Evolutionary conservation across 306 rosid genomes (phyloP).

Genomic region (Chamaecrista fasciculata): DNA sequence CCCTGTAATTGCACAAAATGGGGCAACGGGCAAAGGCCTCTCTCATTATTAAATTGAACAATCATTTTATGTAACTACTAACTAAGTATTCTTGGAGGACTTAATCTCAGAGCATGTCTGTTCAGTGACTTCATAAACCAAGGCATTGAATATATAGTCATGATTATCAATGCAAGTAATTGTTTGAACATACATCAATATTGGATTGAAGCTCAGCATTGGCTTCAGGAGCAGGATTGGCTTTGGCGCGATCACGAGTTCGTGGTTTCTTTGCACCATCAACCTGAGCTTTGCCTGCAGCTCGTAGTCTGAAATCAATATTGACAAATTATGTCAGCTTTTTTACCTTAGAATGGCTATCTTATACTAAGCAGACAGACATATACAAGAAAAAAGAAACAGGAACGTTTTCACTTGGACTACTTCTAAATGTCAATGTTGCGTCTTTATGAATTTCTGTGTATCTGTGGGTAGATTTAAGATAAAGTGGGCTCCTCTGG

Average conservation of each 20-base stretch:
- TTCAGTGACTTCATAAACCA: conserved; percentile 13
- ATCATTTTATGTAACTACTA: not conserved
- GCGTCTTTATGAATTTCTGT: not conserved
- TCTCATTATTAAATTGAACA: not conserved
- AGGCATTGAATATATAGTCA: not conserved
- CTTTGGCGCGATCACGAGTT: conserved; percentile 60
- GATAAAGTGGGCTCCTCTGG: not conserved
- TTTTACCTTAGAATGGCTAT: conserved; percentile 8
- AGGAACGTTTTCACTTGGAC: not conserved
- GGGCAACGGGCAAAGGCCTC: not conserved
- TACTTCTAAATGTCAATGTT: not conserved
- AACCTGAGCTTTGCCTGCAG: conserved; percentile 66
- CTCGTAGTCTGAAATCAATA: conserved; percentile 59
- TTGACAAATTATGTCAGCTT: conserved; percentile 18
- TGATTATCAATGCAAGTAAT: conserved; percentile 17
- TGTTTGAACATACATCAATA: conserved; percentile 64
- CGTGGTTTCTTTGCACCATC: conserved; percentile 73
- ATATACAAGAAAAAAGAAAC: not conserved
- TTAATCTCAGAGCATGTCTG: conserved; percentile 17
- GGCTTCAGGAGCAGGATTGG: conserved; percentile 83
- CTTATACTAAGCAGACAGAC: conserved; percentile 18
- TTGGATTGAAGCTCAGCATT: conserved; percentile 88
- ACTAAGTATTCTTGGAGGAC: conserved; percentile 16
- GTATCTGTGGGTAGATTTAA: not conserved
- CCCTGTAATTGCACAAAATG: not conserved